phyloP scores from a whole-genome alignment of 1,284 basidiomycete genomes.

The Ceratobasidium sp. region DNA sequence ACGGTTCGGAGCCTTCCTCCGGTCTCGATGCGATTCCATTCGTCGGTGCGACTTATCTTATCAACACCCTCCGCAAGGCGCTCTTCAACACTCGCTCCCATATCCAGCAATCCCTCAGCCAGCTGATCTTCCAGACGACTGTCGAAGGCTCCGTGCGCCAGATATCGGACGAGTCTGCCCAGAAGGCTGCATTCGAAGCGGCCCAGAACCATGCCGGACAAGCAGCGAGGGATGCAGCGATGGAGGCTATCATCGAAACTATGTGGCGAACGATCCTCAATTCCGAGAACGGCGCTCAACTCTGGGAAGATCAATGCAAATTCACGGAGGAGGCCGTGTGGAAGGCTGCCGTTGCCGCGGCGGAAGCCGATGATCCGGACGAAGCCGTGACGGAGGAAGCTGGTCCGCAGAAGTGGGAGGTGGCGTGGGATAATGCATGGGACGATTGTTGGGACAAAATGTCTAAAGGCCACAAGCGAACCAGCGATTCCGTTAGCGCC shows the following conservation, averaged over 20 bases:
- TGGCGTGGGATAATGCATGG: slow-evolving; percentile 15
- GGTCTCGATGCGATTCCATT: not conserved
- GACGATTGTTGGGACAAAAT: not conserved
- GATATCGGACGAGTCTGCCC: not conserved
- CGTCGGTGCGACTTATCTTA: slow-evolving; percentile 15
- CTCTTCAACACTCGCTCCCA: slow-evolving; percentile 22
- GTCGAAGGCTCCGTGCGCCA: slow-evolving; percentile 10
- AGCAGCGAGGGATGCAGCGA: slow-evolving; percentile 31
- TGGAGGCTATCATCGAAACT: slow-evolving; percentile 33
- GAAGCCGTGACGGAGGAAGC: no score
- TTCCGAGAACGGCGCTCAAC: slow-evolving; percentile 14
- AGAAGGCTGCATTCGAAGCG: not conserved
- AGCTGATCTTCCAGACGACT: slow-evolving; percentile 23
- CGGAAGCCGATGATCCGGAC: slow-evolving; percentile 3
- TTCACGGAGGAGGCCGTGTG: not conserved
- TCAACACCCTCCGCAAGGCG: slow-evolving; percentile 11
- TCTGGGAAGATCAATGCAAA: slow-evolving; percentile 29
- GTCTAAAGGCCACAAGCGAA: not conserved
- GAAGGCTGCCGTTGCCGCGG: slow-evolving; percentile 21
- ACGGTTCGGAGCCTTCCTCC: not conserved
- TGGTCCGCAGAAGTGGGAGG: slow-evolving; percentile 5
- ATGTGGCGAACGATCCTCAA: slow-evolving; percentile 30
- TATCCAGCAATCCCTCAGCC: slow-evolving; percentile 13
- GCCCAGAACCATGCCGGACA: slow-evolving; percentile 17
- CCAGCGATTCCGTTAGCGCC: not conserved